Base-by-base conservation (phyloP, 805 yeast genomes). In the Pichia gijzeniarum region DNA sequence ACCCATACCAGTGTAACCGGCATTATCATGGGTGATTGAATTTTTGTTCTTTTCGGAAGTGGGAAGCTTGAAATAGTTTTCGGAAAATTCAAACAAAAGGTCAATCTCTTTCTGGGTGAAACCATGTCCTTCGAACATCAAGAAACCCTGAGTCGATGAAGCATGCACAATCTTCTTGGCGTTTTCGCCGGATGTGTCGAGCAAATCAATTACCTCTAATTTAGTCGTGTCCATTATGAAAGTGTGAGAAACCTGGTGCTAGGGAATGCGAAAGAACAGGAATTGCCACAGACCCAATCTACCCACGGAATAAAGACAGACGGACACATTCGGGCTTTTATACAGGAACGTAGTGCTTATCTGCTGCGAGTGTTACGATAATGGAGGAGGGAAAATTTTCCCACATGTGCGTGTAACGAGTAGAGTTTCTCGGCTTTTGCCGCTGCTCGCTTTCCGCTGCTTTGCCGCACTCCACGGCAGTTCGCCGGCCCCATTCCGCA, bases 1-100 rank as follows among this genome's bases (percentile, higher is more conserved):
- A 42, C 78, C 60, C 63, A 74, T 48, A 5, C 61, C 57, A 35
- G 69, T 56, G 55, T 64, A 58, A 14, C 65, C 64, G n/a, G 58
- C 72, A 57, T 85, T 85, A 37, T 73, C 62, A 9, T 64, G 65
- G 37, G 75, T 76, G 30, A 85, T 81, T 0, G 74, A 59, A 50
- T 59, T 72, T 49, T 74, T 60, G 14, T 52, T 43, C 59, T 85
- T 85, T 43, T 73, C 77, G 3, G 68, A 73, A 3, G 47, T 49
- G 12, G 86, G 79, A 22, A 75, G 61, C 2, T 68, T 47, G 43
- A 61, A 59, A 42, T 58, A 60, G 13, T 53, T 53, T 33, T 54
- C 52, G 12, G 66, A 59, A 18, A 60, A 45, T 33, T 49, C 8
- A 41, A 54, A 58, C 8, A 59, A 34, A 17, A 40, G 21, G 37